These are phyloP conservation scores for Alternaria postmessia DNA, from an alignment of 2,329 filamentous ascomycete genomes.

Conservation along the genomic window DNA sequence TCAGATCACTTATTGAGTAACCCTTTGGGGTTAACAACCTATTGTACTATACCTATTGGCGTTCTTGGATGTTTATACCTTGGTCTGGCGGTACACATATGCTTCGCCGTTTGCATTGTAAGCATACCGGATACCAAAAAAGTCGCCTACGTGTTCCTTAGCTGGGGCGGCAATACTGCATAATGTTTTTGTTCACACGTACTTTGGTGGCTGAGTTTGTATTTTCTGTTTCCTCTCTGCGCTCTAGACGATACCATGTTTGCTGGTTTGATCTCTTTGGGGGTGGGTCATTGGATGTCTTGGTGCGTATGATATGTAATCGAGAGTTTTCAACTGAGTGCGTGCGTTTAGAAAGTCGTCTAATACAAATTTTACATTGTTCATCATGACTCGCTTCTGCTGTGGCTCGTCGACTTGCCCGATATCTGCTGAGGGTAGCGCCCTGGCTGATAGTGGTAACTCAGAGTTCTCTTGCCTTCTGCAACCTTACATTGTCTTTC, in stretches of 20 bases:
- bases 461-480: no score
- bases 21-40: neutral
- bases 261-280: neutral
- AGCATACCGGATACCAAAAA: constrained; percentile 4
- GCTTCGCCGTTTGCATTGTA: constrained; percentile 1
- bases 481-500: no score
- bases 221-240: neutral
- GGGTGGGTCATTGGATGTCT: neutral
- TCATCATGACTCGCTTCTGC: no score
- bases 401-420: no score
- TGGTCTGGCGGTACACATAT: neutral
- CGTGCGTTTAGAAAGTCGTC: no score
- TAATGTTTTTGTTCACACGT: neutral
- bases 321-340: neutral
- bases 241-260: neutral
- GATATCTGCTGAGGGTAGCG: no score
- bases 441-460: no score
- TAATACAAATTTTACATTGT: no score
- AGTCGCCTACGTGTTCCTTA: neutral
- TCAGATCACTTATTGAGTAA: neutral
- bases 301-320: neutral
- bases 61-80: constrained; percentile 10
- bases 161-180: neutral
- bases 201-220: neutral
- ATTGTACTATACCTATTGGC: constrained; percentile 11